Base-by-base conservation (phyloP, 1,284 basidiomycete genomes). In the Cutaneotrichosporon spelunceum region DNA sequence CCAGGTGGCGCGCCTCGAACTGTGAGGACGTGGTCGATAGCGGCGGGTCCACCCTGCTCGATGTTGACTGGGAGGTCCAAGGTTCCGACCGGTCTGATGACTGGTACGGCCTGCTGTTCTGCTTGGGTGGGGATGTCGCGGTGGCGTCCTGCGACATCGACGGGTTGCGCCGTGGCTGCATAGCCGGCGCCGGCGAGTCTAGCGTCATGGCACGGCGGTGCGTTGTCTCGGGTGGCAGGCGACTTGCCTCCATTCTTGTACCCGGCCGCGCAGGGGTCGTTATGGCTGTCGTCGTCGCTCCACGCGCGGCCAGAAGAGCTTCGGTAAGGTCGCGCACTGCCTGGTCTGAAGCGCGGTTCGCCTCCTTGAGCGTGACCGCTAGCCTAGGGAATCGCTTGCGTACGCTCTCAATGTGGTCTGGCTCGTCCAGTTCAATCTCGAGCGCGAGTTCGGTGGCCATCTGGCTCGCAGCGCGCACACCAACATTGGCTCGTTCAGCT, bases 311-410 rank as follows among this genome's bases (percentile, higher is more conserved):
- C 1, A 78, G 61, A 47, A 78, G 60, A 24, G 76, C 63, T 13
- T 70, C 63, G 4, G 76, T 78, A 16, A 77, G 62, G 54, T 75
- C 72, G 11, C 76, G 65, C 3, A 77, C 69, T 3, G 68, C 71
- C 49, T 74, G 71, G 58, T 78, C 76, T 2, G 69, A 70, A 9
- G 68, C 59, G 29, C 68, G 64, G 2, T 62, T 66, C 0, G 75
- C 71, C n/a, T 78, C 74, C 9, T 70, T 63, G 13, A 77, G 59
- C 7, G 69, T 50, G 1, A 66, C 58, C 0, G 66, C 60, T 21
- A 78, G 60, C 3, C 62, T 59, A 1, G 57, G 65, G 9, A 73
- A 57, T 19, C 70, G 68, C 16, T 70, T 63, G 26, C 60, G 56
- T 13, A 68, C 63, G 13, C 49, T 65, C 19, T 27, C 45, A 8